phyloP scores from a whole-genome alignment of 371 early-diverging fungal genomes.

The Apophysomyces elegans region DNA sequence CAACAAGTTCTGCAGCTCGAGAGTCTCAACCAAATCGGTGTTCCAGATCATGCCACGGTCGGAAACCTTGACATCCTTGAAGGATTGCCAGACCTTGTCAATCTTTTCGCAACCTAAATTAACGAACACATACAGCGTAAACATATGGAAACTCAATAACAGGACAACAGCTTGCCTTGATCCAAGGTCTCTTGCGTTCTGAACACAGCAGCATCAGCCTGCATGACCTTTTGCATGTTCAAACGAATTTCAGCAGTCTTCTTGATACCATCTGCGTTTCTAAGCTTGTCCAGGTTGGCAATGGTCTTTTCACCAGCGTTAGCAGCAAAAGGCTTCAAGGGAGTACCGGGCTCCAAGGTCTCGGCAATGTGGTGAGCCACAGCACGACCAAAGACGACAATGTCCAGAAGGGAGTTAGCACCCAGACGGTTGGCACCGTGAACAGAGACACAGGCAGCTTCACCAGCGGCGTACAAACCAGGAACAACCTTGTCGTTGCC shows the following conservation, averaged over 20 bases:
- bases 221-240: slow-evolving; percentile 98
- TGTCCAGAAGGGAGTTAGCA: slow-evolving; percentile 96
- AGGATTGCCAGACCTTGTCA: slow-evolving; percentile 79
- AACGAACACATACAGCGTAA: too few relatives aligned
- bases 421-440: slow-evolving; percentile 99
- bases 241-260: slow-evolving; percentile 90
- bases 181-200: slow-evolving; percentile 90
- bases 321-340: slow-evolving; percentile 81
- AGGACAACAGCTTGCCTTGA: slow-evolving; percentile 61
- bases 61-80: slow-evolving; percentile 85
- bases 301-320: slow-evolving; percentile 89
- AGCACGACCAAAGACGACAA: slow-evolving; percentile 98
- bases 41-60: slow-evolving; percentile 98
- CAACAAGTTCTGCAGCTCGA: slow-evolving; percentile 97
- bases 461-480: slow-evolving; percentile 96
- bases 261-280: slow-evolving; percentile 80
- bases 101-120: slow-evolving; percentile 72
- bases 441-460: slow-evolving; percentile 92
- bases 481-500: slow-evolving; percentile 85
- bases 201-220: slow-evolving; percentile 97
- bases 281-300: slow-evolving; percentile 91
- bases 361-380: slow-evolving; percentile 94
- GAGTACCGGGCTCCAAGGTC: slow-evolving; percentile 84
- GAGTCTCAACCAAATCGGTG: slow-evolving; percentile 93
- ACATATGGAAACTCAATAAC: too few relatives aligned